Base-by-base conservation (phyloP, 2,329 filamentous ascomycete genomes). In the Fusarium tupiense region DNA sequence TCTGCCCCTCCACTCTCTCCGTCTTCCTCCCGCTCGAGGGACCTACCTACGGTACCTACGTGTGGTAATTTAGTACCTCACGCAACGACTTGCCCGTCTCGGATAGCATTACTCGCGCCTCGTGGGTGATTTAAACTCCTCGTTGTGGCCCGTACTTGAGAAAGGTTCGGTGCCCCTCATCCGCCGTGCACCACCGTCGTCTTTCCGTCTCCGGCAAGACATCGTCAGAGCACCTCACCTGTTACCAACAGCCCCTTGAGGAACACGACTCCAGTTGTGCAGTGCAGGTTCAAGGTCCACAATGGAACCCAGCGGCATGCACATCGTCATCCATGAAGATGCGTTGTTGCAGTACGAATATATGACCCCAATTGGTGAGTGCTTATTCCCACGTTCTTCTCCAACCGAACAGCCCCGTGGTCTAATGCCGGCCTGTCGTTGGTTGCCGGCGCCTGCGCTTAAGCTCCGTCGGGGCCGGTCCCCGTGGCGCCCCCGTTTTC, bases 331-430 rank as follows among this genome's bases (percentile, higher is more conserved):
- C 83, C 85, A 83, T 83, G 84, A 80, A 80, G 83, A 84, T 82
- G 83, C 82, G 76, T 82, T 83, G 71, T 85, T 84, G 71, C 78
- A 79, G 73, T 78, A 79, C 66, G 80, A 83, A 72, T 88, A 85
- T 82, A 84, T 90, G 75, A 84, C 83, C 77, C 88, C 88, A 81
- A 88, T 89, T 82, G 88, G 88, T 89, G 82, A 86, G 88, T 83
- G 77, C 68, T 76, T 77, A 76, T 76, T 82, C 79, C 75, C 73
- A 76, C 70, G 69, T 73, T 77, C 75, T 77, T 71, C 69, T 76
- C 76, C 73, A 76, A 75, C 87, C 86, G 86, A 85, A 84, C 83
- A 76, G 80, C 81, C 84, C 84, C 84, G 87, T 88, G 85, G 84
- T 77, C 71, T 80, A 80, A 83, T 81, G 76, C 74, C 78, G 78